Evolutionary conservation across 306 rosid genomes (phyloP).

Genomic region (Macrotyloma uniflorum): DNA sequence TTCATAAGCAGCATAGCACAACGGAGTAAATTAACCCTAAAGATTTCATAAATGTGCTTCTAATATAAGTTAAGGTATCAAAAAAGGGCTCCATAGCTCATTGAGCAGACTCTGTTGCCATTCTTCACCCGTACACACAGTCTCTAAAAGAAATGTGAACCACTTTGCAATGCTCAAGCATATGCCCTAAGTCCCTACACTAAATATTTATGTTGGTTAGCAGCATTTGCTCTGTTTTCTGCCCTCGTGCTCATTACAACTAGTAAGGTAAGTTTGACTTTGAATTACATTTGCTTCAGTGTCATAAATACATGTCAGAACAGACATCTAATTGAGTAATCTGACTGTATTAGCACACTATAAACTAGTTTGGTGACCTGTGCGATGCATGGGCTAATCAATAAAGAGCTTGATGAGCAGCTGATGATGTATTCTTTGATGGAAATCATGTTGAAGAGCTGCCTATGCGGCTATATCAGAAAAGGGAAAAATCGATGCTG

Average conservation of each 20-base stretch:
- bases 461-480: neutral
- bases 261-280: neutral
- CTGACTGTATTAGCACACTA: slow-evolving; percentile 3
- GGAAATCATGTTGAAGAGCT: neutral
- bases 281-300: neutral
- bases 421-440: neutral
- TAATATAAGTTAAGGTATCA: neutral
- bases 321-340: slow-evolving; percentile 25
- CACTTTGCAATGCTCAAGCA: slow-evolving; percentile 30
- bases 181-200: neutral
- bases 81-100: neutral
- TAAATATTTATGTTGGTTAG: neutral
- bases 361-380: neutral
- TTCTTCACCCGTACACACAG: neutral
- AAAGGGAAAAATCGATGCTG: neutral
- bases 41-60: neutral
- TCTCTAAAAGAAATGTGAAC: slow-evolving; percentile 11
- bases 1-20: slow-evolving; percentile 36
- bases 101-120: neutral
- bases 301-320: neutral
- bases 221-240: neutral
- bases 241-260: neutral
- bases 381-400: no score
- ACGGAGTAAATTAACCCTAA: slow-evolving; percentile 25
- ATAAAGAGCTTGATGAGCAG: slow-evolving; percentile 29